These are phyloP conservation scores for Chlorella sp. DNA, from an alignment of 139 green algal genomes.

Conservation along the genomic window DNA sequence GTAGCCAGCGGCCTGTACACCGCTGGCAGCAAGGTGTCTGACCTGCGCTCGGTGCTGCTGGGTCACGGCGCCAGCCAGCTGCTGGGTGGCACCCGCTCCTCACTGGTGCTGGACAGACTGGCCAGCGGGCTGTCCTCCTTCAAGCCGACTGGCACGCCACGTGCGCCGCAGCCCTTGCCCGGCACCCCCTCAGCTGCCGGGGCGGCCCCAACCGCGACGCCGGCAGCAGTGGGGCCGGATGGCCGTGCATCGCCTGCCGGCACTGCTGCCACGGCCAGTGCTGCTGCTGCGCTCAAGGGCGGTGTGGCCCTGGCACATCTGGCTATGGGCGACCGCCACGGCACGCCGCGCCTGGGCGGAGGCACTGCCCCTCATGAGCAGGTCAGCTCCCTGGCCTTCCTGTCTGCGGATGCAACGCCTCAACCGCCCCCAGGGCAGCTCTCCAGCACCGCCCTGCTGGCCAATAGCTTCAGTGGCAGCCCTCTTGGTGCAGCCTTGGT, in stretches of 20 bases:
- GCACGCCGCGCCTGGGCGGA: neutral
- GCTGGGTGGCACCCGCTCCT: too few species aligned
- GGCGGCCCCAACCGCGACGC: neutral
- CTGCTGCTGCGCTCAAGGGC: neutral
- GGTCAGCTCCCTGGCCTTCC: slow-evolving; percentile 6
- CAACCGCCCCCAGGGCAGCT: neutral
- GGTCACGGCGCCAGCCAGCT: too few species aligned
- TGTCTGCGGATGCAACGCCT: neutral
- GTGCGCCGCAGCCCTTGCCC: neutral
- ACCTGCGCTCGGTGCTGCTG: too few species aligned
- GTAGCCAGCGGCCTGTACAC: too few species aligned
- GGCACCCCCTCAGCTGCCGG: neutral
- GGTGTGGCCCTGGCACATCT: neutral
- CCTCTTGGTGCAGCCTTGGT: neutral
- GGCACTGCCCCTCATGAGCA: too few species aligned
- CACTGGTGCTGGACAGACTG: too few species aligned
- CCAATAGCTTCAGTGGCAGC: neutral
- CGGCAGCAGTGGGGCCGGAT: neutral
- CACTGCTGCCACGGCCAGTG: neutral
- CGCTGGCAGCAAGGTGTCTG: too few species aligned
- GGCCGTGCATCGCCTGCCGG: neutral
- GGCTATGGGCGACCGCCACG: neutral
- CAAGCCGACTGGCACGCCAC: neutral
- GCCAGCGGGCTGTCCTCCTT: neutral
- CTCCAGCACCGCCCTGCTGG: neutral